Base-by-base conservation (phyloP, 2,329 filamentous ascomycete species). In the Colletotrichum chlorophyti region DNA sequence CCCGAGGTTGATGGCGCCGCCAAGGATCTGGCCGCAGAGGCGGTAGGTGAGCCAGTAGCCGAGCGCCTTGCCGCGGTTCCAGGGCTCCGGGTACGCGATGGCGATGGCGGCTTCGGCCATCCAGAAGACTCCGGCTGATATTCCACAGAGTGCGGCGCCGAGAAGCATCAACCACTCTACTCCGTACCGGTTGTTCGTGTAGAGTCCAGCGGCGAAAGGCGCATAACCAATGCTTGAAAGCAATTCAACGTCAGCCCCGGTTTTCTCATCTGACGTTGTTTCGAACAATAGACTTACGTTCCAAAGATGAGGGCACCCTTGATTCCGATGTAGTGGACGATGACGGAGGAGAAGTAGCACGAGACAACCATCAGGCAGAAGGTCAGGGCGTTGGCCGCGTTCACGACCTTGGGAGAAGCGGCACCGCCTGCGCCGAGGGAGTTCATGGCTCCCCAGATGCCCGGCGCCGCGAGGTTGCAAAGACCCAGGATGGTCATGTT, bases 361-460 rank as follows among this genome's bases (percentile, higher is more conserved):
- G 86, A 89, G 0, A 91, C 66, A 0, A 91, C 85, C 88, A 91
- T 91, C 7, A 91, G 79, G 42, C 85, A 86, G 67, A 91, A 91
- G 0, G 88, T 90, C 34, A 91, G 70, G 0, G 88, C 84, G 64
- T 92, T 92, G 12, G 87, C 88, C 0, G 85, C 81, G 65, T 91
- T 91, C 46, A 91, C 85, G 1, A 91, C 78, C 65, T 86, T 81
- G 0, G 89, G 89, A 8, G 80, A 79, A 62, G 86, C 79, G 26
- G 83, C 79, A 3, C 89, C 89, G 45, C 89, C 89, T 1, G 87
- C 89, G 9, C 89, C 89, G 0, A 91, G 80, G 0, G 83, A 86
- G 73, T 91, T 91, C 87, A 91, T 89, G 7, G 87, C 87, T 11
- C 80, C 82, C 88, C 88, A 91, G 60, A 91, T 88, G 1, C 89